These are phyloP conservation scores for Claviceps sp. DNA, from an alignment of 2,329 filamentous ascomycete genomes.

Conservation along the genomic window DNA sequence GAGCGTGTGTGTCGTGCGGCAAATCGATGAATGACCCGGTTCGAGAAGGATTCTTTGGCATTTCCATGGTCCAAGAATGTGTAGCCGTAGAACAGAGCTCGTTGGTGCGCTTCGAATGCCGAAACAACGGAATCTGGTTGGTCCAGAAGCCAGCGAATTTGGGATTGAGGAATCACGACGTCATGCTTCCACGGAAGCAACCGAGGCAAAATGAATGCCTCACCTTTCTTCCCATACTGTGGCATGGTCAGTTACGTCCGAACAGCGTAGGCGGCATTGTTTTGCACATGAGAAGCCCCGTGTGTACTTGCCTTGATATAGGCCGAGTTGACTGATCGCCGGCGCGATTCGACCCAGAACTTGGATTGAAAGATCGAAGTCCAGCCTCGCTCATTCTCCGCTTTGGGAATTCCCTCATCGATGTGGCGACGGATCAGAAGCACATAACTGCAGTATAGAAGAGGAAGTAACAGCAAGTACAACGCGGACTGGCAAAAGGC, in stretches of 20 bases:
- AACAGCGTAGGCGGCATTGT: not conserved
- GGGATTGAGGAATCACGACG: slow-evolving; percentile 29
- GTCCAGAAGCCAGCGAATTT: slow-evolving; percentile 32
- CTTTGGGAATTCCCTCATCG: not conserved
- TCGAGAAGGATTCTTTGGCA: slow-evolving; percentile 25
- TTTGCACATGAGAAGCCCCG: not conserved
- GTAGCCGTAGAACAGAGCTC: slow-evolving; percentile 24
- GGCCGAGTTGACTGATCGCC: not conserved
- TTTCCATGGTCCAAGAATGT: slow-evolving; percentile 27
- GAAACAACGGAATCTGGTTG: slow-evolving; percentile 31
- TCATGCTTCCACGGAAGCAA: slow-evolving; percentile 27
- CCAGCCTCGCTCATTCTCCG: not conserved
- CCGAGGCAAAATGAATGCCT: slow-evolving; percentile 28
- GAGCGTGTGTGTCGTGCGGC: slow-evolving; percentile 26
- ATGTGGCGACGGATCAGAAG: not conserved
- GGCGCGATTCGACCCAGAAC: not conserved
- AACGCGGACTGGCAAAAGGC: not conserved
- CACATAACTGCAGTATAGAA: not conserved
- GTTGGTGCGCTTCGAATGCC: slow-evolving; percentile 26
- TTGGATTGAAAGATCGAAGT: not conserved
- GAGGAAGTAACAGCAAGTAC: not conserved
- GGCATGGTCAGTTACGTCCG: not conserved
- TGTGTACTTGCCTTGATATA: not conserved
- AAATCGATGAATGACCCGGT: slow-evolving; percentile 29
- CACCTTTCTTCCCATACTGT: slow-evolving; percentile 27